phyloP scores from a whole-genome alignment of 148 eudicot species.

The Drosera capensis region DNA sequence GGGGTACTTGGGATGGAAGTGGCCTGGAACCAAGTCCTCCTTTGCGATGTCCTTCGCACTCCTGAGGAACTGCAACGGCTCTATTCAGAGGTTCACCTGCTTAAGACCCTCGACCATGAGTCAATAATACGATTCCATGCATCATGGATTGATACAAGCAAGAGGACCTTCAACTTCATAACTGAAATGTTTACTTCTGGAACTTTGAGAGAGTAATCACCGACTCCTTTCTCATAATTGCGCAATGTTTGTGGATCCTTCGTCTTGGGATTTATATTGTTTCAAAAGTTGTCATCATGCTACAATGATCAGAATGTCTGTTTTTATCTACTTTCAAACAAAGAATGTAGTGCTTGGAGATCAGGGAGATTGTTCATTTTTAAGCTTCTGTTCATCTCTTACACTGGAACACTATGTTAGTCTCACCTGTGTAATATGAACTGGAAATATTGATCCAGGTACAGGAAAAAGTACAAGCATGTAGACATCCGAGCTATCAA shows the following conservation, averaged over 20 bases:
- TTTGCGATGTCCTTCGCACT: conserved; percentile 34
- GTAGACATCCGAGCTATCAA: conserved; percentile 57
- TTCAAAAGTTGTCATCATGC: no score
- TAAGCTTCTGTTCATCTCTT: no score
- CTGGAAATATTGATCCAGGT: conserved; percentile 30
- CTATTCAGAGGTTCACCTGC: conserved; percentile 77
- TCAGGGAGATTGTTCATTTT: no score
- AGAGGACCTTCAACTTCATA: conserved; percentile 72
- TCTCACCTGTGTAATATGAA: background rate
- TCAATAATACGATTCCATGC: conserved; percentile 55
- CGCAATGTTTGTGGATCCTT: background rate
- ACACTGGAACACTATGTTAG: no score
- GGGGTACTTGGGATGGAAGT: conserved; percentile 71
- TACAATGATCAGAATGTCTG: no score
- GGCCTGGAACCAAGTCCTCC: conserved; percentile 81
- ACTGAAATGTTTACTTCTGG: conserved; percentile 95
- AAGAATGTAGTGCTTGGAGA: no score
- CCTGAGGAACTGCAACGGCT: conserved; percentile 53
- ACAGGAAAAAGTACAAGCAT: conserved; percentile 50
- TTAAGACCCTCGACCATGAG: conserved; percentile 51
- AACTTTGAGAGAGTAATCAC: conserved; percentile 70
- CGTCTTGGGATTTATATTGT: background rate
- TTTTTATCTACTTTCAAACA: no score
- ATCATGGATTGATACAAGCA: conserved; percentile 57
- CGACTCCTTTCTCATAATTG: conserved; percentile 1